These are phyloP conservation scores for Xenoacremonium recifei DNA, from an alignment of 2,329 filamentous ascomycete species.

Conservation along the genomic window DNA sequence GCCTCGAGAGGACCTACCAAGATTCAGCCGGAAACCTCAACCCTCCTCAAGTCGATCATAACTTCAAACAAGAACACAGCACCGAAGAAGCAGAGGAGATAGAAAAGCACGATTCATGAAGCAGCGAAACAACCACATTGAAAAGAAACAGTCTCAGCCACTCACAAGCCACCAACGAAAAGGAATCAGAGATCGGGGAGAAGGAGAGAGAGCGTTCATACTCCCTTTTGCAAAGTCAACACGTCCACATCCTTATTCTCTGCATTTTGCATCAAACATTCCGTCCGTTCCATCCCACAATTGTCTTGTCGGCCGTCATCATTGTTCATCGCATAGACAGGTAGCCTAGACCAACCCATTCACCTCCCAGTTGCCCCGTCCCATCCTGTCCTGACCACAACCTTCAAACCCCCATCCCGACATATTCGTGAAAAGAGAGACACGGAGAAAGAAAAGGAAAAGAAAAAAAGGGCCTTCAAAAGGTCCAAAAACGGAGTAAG, in stretches of 20 bases:
- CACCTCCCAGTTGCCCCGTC: neutral
- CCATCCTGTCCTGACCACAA: too few relatives aligned
- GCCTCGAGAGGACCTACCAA: conserved; percentile 40
- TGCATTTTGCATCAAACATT: too few relatives aligned
- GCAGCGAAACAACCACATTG: neutral
- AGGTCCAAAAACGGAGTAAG: conserved; percentile 15
- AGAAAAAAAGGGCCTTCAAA: conserved; percentile 8
- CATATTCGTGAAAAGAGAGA: too few relatives aligned
- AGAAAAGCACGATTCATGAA: conserved; percentile 17
- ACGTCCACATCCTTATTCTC: neutral
- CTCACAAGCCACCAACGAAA: conserved; percentile 3
- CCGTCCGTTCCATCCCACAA: conserved; percentile 1
- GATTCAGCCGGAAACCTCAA: conserved; percentile 9
- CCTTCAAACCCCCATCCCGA: too few relatives aligned
- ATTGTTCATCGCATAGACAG: conserved; percentile 1
- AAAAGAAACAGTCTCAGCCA: conserved; percentile 3
- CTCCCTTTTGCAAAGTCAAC: conserved; percentile 1
- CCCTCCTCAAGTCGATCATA: conserved; percentile 9
- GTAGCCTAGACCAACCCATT: conserved; percentile 2
- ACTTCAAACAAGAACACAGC: conserved; percentile 23
- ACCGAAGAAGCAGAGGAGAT: conserved; percentile 31
- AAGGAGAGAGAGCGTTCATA: conserved; percentile 7
- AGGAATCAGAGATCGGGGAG: conserved; percentile 6
- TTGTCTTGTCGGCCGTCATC: conserved; percentile 3
- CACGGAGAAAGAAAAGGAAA: conserved; percentile 2